Evolutionary conservation across 371 early-diverging fungal genomes (phyloP).

Genomic region (Haplosporangium sp.): DNA sequence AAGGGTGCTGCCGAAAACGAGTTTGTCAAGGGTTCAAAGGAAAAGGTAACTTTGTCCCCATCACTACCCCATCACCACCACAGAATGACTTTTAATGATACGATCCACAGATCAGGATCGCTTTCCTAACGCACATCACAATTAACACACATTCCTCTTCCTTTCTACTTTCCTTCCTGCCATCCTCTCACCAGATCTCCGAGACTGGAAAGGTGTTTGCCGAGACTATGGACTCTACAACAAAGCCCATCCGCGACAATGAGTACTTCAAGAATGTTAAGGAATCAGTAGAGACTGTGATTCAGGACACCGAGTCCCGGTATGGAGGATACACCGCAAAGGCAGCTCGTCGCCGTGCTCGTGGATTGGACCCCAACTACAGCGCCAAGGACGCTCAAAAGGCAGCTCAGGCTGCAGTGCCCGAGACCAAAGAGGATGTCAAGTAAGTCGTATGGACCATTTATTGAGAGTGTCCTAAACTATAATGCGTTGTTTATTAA

Average conservation of each 20-base stretch:
- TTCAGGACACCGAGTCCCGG: conserved; percentile 79
- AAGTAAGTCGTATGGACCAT: conserved; percentile 34
- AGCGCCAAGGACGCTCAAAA: conserved; percentile 53
- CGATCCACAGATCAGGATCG: neutral
- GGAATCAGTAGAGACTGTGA: conserved; percentile 75
- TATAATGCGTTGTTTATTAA: neutral
- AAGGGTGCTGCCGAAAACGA: conserved; percentile 89
- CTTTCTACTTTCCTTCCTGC: neutral
- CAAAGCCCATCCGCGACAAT: conserved; percentile 83
- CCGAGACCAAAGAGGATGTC: conserved; percentile 49
- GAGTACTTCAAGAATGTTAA: conserved; percentile 78
- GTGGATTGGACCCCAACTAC: conserved; percentile 62
- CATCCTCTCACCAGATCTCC: conserved; percentile 23
- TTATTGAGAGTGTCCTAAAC: neutral
- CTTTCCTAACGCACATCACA: neutral
- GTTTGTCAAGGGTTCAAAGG: conserved; percentile 84
- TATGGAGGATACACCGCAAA: conserved; percentile 85
- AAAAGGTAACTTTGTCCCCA: conserved; percentile 71
- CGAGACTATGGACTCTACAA: conserved; percentile 70
- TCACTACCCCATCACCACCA: conserved; percentile 3
- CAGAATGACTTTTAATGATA: neutral
- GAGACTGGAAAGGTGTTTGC: conserved; percentile 53
- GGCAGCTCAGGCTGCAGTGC: conserved; percentile 27
- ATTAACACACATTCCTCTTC: neutral
- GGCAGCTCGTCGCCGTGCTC: conserved; percentile 74